Evolutionary conservation across 2,329 filamentous ascomycete species (phyloP).

Genomic region (Tolypocladium pustulatum): DNA sequence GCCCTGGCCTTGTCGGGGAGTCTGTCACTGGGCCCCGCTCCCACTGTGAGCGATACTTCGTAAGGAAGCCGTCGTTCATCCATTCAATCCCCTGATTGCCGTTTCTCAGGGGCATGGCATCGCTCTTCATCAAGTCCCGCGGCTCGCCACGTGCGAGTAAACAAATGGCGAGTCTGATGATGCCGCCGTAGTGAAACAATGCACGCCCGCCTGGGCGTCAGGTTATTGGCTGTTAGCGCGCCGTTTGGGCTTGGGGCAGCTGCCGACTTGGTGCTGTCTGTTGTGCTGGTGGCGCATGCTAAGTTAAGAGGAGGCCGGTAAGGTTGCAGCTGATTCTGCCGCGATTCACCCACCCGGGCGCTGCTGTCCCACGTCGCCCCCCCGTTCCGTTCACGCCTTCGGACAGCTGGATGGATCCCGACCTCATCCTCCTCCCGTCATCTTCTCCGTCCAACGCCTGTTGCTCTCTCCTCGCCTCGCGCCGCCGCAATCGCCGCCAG

Average conservation of each 20-base stretch:
- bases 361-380: background rate
- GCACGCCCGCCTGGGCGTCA: background rate
- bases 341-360: conserved; percentile 3
- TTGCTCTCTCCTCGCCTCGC: background rate
- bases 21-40: background rate
- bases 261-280: background rate
- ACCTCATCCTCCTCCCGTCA: background rate
- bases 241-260: background rate
- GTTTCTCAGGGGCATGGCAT: too few species aligned
- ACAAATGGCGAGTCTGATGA: background rate
- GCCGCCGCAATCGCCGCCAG: background rate
- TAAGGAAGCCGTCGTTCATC: background rate
- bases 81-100: background rate
- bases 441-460: background rate
- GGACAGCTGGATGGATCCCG: background rate
- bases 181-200: background rate
- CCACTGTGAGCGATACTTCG: too few species aligned
- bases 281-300: background rate
- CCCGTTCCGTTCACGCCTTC: background rate
- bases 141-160: background rate
- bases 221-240: background rate
- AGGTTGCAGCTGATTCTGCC: conserved; percentile 5
- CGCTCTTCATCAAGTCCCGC: background rate
- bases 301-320: background rate
- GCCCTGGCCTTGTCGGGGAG: too few species aligned